These are phyloP conservation scores for Botryotinia convoluta DNA, from an alignment of 2,329 filamentous ascomycete species.

Conservation along the genomic window DNA sequence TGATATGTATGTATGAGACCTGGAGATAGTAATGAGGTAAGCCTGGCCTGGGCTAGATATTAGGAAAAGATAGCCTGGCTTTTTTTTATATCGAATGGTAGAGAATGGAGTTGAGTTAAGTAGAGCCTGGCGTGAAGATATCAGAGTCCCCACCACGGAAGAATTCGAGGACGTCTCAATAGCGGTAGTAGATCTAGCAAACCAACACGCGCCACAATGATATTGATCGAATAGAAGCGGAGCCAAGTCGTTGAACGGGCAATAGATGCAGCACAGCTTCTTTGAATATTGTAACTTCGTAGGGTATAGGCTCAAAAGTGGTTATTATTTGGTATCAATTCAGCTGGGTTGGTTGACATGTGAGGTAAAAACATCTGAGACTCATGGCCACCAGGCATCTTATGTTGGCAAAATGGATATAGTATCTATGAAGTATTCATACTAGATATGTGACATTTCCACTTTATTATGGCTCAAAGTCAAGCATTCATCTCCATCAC, in stretches of 20 bases:
- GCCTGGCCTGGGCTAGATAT: slow-evolving; percentile 12
- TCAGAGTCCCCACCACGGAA: slow-evolving; percentile 10
- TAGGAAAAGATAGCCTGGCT: slow-evolving; percentile 3
- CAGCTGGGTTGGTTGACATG: slow-evolving; percentile 12
- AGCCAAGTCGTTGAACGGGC: slow-evolving; percentile 16
- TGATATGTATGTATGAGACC: slow-evolving; percentile 14
- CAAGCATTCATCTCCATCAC: slow-evolving; percentile 13
- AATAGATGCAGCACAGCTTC: slow-evolving; percentile 12
- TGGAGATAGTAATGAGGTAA: slow-evolving; percentile 14
- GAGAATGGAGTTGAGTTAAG: background rate
- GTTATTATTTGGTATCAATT: slow-evolving; percentile 1
- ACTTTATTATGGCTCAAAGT: slow-evolving; percentile 9
- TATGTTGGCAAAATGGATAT: slow-evolving; percentile 6
- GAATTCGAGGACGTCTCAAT: background rate
- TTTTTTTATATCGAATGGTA: background rate
- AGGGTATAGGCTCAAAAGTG: background rate
- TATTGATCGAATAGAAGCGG: slow-evolving; percentile 16
- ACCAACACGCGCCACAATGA: slow-evolving; percentile 15
- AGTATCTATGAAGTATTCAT: background rate
- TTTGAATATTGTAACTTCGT: slow-evolving; percentile 2
- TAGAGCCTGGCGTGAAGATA: slow-evolving; percentile 17
- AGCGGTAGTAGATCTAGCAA: slow-evolving; percentile 6
- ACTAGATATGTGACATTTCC: slow-evolving; percentile 11
- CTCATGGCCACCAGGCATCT: background rate
- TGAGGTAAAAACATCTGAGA: slow-evolving; percentile 11